Base-by-base conservation (phyloP, 2,329 filamentous ascomycete species). In the Grosmannia serpens region DNA sequence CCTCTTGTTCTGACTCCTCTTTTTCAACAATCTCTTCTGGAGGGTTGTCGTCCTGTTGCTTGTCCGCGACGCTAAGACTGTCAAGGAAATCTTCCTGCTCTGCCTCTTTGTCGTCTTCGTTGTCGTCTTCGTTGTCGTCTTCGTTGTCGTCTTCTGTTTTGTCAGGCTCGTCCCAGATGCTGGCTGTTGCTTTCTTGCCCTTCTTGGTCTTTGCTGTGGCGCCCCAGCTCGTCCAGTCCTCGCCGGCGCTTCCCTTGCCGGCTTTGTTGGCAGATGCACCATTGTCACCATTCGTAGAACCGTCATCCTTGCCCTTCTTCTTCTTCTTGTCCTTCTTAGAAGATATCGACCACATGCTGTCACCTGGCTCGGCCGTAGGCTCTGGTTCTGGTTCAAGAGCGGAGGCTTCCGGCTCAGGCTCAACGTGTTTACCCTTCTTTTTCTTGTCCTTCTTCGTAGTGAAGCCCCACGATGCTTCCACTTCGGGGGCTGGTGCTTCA, bases 31-130 rank as follows among this genome's bases (percentile, higher is more conserved):
- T 59, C 57, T 67, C 66, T 22, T 35, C 29, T 35, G 67, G 67
- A 55, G 70, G 64, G 44, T 69, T 67, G 58, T 69, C 70, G 31
- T 75, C 73, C 51, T 75, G 67, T 47, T 80, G 70, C 59, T 81
- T 76, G 27, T 77, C 67, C 56, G 77, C 67, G 56, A 64, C 60
- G 59, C 61, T 58, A 53, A 66, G 62, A 31, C 56, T 62, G 46
- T 65, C 69, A 69, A 68, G 71, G 46, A 67, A 66, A 5, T 55
- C 38, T 58, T 69, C 65, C 60, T 53, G 59, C 55, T 52, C 57
- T 2, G 29, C 44, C 5, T 63, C 62, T 58, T 67, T 65, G 24
- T 61, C 62, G 58, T 33, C 41, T n/a, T 53, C 17, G 35, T n/a
- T 2, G n/a, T 46, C 27, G 7, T 52, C 50, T 29, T 59, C 55